Evolutionary conservation across 495 filamentous ascomycete genomes (phyloP).

Genomic region (Xylaria palmicola): DNA sequence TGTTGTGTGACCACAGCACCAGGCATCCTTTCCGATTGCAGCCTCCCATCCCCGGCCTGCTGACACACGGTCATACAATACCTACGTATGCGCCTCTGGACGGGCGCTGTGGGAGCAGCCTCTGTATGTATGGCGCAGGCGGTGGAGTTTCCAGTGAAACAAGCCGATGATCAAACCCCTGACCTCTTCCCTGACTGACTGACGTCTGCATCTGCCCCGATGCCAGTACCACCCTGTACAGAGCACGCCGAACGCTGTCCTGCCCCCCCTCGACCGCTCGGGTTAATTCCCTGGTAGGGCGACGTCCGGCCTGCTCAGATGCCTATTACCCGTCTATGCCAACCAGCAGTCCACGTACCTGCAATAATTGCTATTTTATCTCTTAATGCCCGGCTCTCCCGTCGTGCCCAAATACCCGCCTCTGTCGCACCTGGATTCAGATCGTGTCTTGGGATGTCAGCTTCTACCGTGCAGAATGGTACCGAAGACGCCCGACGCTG

Average conservation of each 20-base stretch:
- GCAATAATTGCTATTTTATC: background rate
- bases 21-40: background rate
- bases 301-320: background rate
- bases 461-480: background rate
- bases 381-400: background rate
- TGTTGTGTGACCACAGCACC: background rate
- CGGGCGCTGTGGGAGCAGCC: too few species aligned
- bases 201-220: too few species aligned
- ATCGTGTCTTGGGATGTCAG: background rate
- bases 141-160: slow-evolving; percentile 1
- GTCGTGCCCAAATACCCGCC: background rate
- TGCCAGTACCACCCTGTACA: too few species aligned
- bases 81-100: too few species aligned
- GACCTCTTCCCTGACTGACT: background rate
- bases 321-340: too few species aligned
- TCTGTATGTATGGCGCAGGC: too few species aligned
- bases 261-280: background rate
- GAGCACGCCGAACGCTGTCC: background rate
- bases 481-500: background rate
- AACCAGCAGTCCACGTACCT: background rate
- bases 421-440: background rate
- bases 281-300: slow-evolving; percentile 1
- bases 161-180: background rate
- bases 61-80: too few species aligned
- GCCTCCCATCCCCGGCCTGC: background rate